Evolutionary conservation across 805 yeast genomes (phyloP).

Genomic region (Vanderwaltozyma polyspora): DNA sequence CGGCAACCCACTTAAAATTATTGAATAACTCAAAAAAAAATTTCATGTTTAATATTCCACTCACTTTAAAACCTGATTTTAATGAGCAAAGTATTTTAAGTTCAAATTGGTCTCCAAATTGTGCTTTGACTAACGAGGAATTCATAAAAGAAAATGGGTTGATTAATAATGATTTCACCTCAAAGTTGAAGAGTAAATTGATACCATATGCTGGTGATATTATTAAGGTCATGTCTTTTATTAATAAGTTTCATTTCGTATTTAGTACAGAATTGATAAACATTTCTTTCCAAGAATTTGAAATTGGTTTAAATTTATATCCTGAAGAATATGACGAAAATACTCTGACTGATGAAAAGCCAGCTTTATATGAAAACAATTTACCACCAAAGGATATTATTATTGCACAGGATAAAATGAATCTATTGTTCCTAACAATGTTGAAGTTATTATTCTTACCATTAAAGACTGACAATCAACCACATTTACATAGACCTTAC

Average conservation of each 20-base stretch:
- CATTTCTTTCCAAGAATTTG: slow-evolving; percentile 24
- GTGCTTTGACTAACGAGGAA: slow-evolving; percentile 15
- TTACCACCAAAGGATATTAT: slow-evolving; percentile 11
- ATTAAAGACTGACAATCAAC: slow-evolving; percentile 8
- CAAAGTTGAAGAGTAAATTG: slow-evolving; percentile 13
- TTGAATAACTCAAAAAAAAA: no score
- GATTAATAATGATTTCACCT: slow-evolving; percentile 4
- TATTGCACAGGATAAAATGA: slow-evolving; percentile 19
- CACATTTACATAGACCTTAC: slow-evolving; percentile 7
- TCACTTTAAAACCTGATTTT: slow-evolving; percentile 1
- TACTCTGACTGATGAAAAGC: background rate
- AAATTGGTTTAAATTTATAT: slow-evolving; percentile 20
- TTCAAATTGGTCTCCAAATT: slow-evolving; percentile 20
- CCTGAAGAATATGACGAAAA: slow-evolving; percentile 1
- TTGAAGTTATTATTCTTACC: slow-evolving; percentile 16
- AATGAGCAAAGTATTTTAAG: background rate
- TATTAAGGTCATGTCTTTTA: slow-evolving; percentile 21
- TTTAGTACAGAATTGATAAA: slow-evolving; percentile 15
- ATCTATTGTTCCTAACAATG: slow-evolving; percentile 17
- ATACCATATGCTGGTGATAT: slow-evolving; percentile 22
- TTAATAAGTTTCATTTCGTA: slow-evolving; percentile 19
- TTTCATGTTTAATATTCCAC: no score
- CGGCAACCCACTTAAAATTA: no score
- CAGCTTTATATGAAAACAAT: slow-evolving; percentile 7
- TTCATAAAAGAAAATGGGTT: slow-evolving; percentile 3